Base-by-base conservation (phyloP, 805 yeast species). In the Monosporozyma aerobia region DNA sequence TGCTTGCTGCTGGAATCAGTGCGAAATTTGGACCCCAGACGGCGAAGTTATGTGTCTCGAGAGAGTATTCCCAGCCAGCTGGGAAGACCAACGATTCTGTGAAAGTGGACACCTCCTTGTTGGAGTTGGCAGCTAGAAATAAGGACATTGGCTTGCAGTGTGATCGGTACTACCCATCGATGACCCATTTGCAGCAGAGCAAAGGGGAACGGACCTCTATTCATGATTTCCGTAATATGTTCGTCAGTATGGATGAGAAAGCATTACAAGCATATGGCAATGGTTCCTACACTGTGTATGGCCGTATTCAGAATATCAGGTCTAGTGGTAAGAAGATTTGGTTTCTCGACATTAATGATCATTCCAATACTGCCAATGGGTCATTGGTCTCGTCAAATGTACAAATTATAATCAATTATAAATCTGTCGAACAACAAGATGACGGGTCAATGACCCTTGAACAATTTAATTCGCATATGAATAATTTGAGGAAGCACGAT, bases 401-500 rank as follows among this genome's bases (percentile, higher is more conserved):
- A 47, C 69, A 67, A 51, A 45, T 64, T 14, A 65, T 65, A 30
- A 48, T 65, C 16, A 64, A 64, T 49, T 60, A 48, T 47, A 61
- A 54, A 51, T 46, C 27, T 13, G 23, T 53, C 11, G 10, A 13
- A 39, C 10, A 8, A 6, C 13, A 22, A 13, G 19, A 19, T 19
- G 19, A 19, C 19, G 19, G 19, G 19, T 19, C 19, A 19, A 13
- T 43, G 25, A 13, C 29, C 2, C n/a, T 33, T 7, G 56, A 50
- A 11, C 49, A 47, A 29, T 60, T 59, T 43, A 39, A 35, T 9
- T 40, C 45, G 2, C 7, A 16, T 2, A 49, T 58, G 32, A 51
- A 53, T 43, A 63, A 69, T 32, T 68, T 89, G 41, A 74, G 83
- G 48, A 77, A 77, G 23, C 97, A 97, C 0, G 99, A 92, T 62